Conservation (phyloP, 1,284 basidiomycete genomes). For the Puccinia coronata region DNA sequence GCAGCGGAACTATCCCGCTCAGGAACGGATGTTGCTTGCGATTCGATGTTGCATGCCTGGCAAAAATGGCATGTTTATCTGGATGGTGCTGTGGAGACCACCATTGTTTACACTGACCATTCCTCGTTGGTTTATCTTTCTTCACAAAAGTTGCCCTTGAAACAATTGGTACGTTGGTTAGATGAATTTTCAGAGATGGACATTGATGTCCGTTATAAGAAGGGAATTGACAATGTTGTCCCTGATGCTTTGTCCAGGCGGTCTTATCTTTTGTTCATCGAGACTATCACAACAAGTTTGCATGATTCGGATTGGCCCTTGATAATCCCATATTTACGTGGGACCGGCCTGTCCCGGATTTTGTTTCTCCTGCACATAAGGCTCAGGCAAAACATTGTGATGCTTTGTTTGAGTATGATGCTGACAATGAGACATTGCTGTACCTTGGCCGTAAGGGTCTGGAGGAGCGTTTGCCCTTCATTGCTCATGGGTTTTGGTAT, state of each 20-base stretch:
- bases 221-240: too few relatives aligned
- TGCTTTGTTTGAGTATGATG: neutral
- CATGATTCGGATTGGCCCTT: conserved; percentile 11
- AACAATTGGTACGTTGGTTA: neutral
- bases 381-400: neutral
- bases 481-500: neutral
- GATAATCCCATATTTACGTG: neutral
- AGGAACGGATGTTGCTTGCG: too few relatives aligned
- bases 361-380: neutral
- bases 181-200: too few relatives aligned
- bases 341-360: neutral
- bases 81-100: neutral
- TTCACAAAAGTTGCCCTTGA: neutral
- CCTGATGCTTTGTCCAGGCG: conserved; percentile 24
- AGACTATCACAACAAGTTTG: neutral
- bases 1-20: neutral
- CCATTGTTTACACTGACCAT: too few relatives aligned
- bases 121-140: neutral
- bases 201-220: too few relatives aligned
- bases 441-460: neutral
- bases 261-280: neutral
- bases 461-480: too few relatives aligned
- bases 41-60: conserved; percentile 5
- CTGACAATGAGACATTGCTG: neutral
- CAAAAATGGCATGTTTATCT: too few relatives aligned